These are phyloP conservation scores for Cerioporus squamosus DNA, from an alignment of 1,284 basidiomycete genomes.

Conservation along the genomic window DNA sequence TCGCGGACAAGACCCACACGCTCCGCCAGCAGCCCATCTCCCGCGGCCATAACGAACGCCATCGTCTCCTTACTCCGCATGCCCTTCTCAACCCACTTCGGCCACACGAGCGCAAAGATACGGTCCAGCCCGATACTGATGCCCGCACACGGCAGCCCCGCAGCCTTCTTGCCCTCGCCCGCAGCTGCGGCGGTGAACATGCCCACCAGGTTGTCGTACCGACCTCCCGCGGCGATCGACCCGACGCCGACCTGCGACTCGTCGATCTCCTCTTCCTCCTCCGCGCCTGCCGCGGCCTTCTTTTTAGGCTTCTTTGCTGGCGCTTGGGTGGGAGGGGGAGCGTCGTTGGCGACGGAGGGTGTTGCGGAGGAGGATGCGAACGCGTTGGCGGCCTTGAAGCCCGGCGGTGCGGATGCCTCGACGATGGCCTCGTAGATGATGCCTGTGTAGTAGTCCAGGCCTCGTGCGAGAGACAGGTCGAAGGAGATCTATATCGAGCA, in stretches of 20 bases:
- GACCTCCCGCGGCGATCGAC: conserved; percentile 95
- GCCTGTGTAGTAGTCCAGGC: conserved; percentile 98
- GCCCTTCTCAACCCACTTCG: conserved; percentile 78
- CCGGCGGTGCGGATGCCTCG: conserved; percentile 91
- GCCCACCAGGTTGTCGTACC: conserved; percentile 97
- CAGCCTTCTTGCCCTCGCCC: conserved; percentile 68
- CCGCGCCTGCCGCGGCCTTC: conserved; percentile 52
- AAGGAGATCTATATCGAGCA: conserved; percentile 77
- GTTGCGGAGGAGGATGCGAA: conserved; percentile 46
- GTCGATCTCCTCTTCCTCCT: conserved; percentile 88
- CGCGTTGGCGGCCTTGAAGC: conserved; percentile 60
- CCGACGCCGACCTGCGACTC: conserved; percentile 95
- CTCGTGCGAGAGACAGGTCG: conserved; percentile 94
- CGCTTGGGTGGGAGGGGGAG: conserved; percentile 32
- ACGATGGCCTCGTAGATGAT: conserved; percentile 98
- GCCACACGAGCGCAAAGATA: conserved; percentile 94
- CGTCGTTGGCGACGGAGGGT: conserved; percentile 32
- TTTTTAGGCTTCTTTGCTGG: conserved; percentile 58
- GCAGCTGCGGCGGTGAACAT: conserved; percentile 88
- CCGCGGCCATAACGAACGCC: conserved; percentile 93
- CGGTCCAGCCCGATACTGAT: conserved; percentile 94
- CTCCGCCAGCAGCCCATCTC: conserved; percentile 89
- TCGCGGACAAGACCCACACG: conserved; percentile 84
- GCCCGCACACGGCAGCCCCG: conserved; percentile 88
- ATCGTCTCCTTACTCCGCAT: conserved; percentile 91